Evolutionary conservation across 2,329 filamentous ascomycete species (phyloP).

Genomic region (Didymella sp.): DNA sequence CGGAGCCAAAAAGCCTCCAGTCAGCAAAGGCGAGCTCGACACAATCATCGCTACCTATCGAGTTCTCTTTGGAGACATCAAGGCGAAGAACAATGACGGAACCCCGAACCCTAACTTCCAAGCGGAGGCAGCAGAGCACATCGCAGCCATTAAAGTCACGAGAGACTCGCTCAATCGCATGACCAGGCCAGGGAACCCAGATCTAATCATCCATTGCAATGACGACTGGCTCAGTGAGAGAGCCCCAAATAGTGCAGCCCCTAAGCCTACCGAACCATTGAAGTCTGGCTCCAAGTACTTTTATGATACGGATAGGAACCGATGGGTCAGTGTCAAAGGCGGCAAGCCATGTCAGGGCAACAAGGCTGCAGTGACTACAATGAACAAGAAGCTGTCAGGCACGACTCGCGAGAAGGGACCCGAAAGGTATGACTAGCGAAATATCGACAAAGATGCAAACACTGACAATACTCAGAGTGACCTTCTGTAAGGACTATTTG

Average conservation of each 20-base stretch:
- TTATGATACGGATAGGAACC: conserved; percentile 15
- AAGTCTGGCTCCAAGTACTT: conserved; percentile 1
- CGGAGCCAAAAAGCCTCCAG: conserved; percentile 11
- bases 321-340: conserved; percentile 12
- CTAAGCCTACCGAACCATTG: conserved; percentile 4
- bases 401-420: conserved; percentile 6
- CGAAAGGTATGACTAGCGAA: neutral
- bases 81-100: conserved; percentile 7
- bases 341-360: conserved; percentile 19
- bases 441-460: neutral
- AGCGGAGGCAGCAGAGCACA: conserved; percentile 9
- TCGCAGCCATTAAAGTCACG: conserved; percentile 15
- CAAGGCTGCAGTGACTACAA: conserved; percentile 14
- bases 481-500: conserved; percentile 13
- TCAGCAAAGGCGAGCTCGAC: conserved; percentile 8
- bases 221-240: conserved; percentile 21
- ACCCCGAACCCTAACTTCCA: conserved; percentile 11
- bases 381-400: conserved; percentile 5
- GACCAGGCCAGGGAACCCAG: conserved; percentile 6
- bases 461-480: conserved; percentile 8
- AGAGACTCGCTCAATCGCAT: conserved; percentile 16
- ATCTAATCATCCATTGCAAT: conserved; percentile 23
- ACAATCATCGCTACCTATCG: conserved; percentile 19
- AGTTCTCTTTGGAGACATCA: conserved; percentile 18
- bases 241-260: conserved; percentile 1